phyloP scores from a whole-genome alignment of 805 yeast genomes.

The Saccharomycopsis lassenensis region DNA sequence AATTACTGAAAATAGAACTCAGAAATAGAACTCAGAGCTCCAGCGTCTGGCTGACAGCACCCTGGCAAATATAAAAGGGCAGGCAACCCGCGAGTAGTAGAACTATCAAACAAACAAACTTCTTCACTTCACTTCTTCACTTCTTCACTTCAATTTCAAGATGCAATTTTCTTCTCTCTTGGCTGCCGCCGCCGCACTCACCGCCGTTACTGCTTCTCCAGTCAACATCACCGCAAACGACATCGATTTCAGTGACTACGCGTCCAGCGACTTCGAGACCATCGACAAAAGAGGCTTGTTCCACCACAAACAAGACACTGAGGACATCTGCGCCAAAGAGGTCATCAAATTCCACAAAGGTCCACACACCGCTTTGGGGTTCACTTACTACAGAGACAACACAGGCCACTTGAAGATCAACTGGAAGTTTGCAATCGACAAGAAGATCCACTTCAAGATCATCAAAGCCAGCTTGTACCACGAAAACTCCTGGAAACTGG shows the following conservation, averaged over 20 bases:
- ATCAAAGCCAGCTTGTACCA: too few relatives aligned
- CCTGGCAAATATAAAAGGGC: too few relatives aligned
- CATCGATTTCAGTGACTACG: neutral
- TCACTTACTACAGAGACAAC: conserved; percentile 1
- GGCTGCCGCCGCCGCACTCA: neutral
- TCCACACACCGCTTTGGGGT: conserved; percentile 1
- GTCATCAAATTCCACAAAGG: conserved; percentile 1
- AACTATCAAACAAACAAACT: too few relatives aligned
- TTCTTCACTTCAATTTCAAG: too few relatives aligned
- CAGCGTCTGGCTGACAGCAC: too few relatives aligned
- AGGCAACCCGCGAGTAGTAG: too few relatives aligned
- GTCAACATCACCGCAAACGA: neutral
- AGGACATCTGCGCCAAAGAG: neutral
- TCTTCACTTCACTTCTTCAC: too few relatives aligned
- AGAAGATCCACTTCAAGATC: neutral
- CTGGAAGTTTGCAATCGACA: neutral
- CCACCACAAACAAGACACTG: neutral
- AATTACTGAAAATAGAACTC: too few relatives aligned
- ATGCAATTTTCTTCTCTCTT: neutral
- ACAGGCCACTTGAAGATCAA: conserved; percentile 3
- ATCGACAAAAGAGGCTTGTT: neutral
- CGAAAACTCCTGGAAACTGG: too few relatives aligned
- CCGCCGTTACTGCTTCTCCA: neutral
- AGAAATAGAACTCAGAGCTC: too few relatives aligned
- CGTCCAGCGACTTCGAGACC: neutral